A percentile compares a stretch with the other conserved stretches of the same genome.
Conservation (phyloP, 768 basidiomycete species). For the Neoboletus magnificus region DNA sequence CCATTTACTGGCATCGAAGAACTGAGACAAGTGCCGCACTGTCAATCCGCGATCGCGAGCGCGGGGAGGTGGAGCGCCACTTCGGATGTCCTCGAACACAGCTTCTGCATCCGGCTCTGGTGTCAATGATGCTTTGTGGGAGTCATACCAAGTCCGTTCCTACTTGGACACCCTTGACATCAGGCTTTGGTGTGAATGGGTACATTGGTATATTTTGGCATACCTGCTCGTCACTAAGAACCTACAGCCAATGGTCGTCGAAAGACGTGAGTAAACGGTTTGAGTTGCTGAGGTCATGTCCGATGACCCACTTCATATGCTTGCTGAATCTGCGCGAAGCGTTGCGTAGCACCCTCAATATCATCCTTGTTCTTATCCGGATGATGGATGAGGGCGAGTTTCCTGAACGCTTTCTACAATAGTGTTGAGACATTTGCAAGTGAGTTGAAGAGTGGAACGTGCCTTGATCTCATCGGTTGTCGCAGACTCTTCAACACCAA, state of each 20-base stretch:
- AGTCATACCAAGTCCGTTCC: slow-evolving; percentile 99
- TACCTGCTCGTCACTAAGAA: slow-evolving; percentile 94
- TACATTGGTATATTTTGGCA: slow-evolving; percentile 22
- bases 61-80: slow-evolving; percentile 56
- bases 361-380: slow-evolving; percentile 87
- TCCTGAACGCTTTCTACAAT: slow-evolving; percentile 73
- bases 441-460: slow-evolving; percentile 1
- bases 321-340: slow-evolving; percentile 87
- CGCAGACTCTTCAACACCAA: slow-evolving; percentile 79
- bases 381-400: slow-evolving; percentile 79
- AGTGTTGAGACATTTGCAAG: slow-evolving; percentile 2
- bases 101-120: slow-evolving; percentile 82
- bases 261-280: neutral
- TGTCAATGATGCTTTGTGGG: slow-evolving; percentile 75
- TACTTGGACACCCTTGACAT: slow-evolving; percentile 42
- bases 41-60: slow-evolving; percentile 72
- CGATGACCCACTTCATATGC: slow-evolving; percentile 78
- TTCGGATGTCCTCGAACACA: slow-evolving; percentile 82
- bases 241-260: slow-evolving; percentile 56
- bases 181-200: slow-evolving; percentile 4
- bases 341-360: slow-evolving; percentile 78
- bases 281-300: neutral
- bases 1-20: slow-evolving; percentile 77
- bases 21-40: slow-evolving; percentile 74
- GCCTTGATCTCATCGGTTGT: slow-evolving; percentile 89